Evolutionary conservation across 1,284 basidiomycete species (phyloP).

Genomic region (Marasmius fiardii): DNA sequence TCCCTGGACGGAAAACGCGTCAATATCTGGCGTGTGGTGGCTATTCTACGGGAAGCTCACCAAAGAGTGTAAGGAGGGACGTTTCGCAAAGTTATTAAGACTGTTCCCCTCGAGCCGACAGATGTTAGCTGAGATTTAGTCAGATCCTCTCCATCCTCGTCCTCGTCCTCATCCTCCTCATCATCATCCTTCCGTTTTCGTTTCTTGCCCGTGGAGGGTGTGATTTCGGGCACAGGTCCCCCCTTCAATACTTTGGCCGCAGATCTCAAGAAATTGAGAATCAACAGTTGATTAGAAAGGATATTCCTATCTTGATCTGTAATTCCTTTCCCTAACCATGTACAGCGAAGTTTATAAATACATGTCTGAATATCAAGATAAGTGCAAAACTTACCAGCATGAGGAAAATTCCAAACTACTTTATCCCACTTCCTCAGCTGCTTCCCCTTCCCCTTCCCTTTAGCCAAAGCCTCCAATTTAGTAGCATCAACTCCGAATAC

Average conservation of each 20-base stretch:
- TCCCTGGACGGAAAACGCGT: conserved; percentile 49
- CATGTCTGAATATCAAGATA: conserved; percentile 1
- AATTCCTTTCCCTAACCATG: conserved; percentile 82
- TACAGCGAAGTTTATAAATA: conserved; percentile 10
- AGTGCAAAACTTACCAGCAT: conserved; percentile 66
- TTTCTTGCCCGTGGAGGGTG: conserved; percentile 41
- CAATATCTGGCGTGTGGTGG: conserved; percentile 3
- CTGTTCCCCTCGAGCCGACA: conserved; percentile 44
- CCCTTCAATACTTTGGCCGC: conserved; percentile 60
- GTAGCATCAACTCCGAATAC: conserved; percentile 87
- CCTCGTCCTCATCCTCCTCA: conserved; percentile 40
- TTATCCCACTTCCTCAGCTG: conserved; percentile 68
- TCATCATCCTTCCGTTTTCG: conserved; percentile 34
- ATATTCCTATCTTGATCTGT: conserved; percentile 95
- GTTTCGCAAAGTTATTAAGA: conserved; percentile 90
- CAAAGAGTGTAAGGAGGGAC: conserved; percentile 88
- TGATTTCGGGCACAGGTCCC: conserved; percentile 52
- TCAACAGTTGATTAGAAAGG: conserved; percentile 84
- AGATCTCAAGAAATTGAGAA: conserved; percentile 83
- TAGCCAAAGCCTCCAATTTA: conserved; percentile 55
- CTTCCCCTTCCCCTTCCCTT: conserved; percentile 17
- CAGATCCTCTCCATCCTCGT: conserved; percentile 22
- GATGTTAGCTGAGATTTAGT: conserved; percentile 21
- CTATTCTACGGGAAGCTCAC: conserved; percentile 35
- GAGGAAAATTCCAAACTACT: conserved; percentile 96